Conservation (phyloP, 2,329 filamentous ascomycete genomes). For the Sphaerulina vaccinii region DNA sequence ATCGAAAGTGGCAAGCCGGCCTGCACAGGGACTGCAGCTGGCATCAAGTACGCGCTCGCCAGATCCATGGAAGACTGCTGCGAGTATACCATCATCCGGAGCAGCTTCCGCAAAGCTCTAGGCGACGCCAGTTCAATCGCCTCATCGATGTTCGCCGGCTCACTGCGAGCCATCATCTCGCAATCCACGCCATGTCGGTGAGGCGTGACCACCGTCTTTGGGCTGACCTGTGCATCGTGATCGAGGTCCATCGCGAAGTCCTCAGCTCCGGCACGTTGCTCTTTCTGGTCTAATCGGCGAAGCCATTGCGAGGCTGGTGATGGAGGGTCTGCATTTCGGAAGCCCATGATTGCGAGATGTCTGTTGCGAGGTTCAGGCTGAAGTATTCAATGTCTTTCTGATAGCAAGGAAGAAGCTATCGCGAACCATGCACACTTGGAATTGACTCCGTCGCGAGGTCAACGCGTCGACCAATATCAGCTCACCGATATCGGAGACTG, state of each 20-base stretch:
- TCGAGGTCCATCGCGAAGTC: constrained; percentile 10
- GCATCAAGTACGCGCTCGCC: constrained; percentile 9
- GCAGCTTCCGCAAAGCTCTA: constrained; percentile 8
- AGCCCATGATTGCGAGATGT: not conserved
- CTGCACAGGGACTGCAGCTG: not conserved
- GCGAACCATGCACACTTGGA: not conserved
- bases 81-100: constrained; percentile 18
- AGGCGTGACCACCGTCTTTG: not conserved
- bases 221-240: constrained; percentile 3
- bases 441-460: not conserved
- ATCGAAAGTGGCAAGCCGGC: not conserved
- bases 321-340: constrained; percentile 1
- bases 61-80: constrained; percentile 10
- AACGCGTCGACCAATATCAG: no score
- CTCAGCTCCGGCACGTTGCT: not conserved
- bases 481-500: no score
- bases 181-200: constrained; percentile 6
- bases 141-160: constrained; percentile 1
- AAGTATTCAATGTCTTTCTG: not conserved
- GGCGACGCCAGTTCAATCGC: constrained; percentile 15
- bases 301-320: constrained; percentile 13
- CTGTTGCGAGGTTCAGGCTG: not conserved
- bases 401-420: not conserved
- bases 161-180: not conserved
- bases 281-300: constrained; percentile 8